Base-by-base conservation (phyloP, 2,329 filamentous ascomycete genomes). In the Chaetomiaceae sp. region DNA sequence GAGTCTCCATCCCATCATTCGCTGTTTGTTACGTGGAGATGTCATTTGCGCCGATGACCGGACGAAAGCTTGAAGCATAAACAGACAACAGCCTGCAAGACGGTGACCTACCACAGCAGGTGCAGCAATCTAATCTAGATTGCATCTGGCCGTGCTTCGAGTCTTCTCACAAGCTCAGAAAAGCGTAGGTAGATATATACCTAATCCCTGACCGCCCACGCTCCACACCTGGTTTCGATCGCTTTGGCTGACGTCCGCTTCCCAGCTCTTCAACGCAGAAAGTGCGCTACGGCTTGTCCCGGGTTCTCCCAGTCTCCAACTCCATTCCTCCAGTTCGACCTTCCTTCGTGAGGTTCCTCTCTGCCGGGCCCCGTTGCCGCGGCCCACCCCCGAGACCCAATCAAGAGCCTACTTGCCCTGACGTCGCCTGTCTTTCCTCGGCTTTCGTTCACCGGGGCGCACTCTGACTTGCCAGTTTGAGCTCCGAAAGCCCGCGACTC, bases 331-430 rank as follows among this genome's bases (percentile, higher is more conserved):
- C 27, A 31, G 27, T 31, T 11, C 8, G n/a, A 22, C 6, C 31
- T 36, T 36, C 25, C 27, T 25, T 40, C 9, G 14, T 23, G 15
- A 36, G 40, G 33, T 54, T 58, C 58, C 56, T 53, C 51, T 55
- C 51, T 60, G 51, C 56, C 56, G 56, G 55, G 23, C 38, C 31
- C 29, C 44, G 22, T 56, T 59, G 42, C 58, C 58, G 58, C 53
- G 58, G 58, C 55, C 58, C 58, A 58, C 58, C 22, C 47, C 23
- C 37, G 43, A 50, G 33, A 39, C 42, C 59, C 59, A 60, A 59
- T 59, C 56, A 57, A 54, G 37, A 50, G 43, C 31, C 46, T 29
- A 27, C 47, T 14, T 37, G 38, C 29, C n/a, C 47, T 43, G 42
- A 23, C 47, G 39, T 45, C 43, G 48, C 34, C 19, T 40, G 34